Conservation (phyloP, 805 yeast genomes). For the Ogataea zsoltii region DNA sequence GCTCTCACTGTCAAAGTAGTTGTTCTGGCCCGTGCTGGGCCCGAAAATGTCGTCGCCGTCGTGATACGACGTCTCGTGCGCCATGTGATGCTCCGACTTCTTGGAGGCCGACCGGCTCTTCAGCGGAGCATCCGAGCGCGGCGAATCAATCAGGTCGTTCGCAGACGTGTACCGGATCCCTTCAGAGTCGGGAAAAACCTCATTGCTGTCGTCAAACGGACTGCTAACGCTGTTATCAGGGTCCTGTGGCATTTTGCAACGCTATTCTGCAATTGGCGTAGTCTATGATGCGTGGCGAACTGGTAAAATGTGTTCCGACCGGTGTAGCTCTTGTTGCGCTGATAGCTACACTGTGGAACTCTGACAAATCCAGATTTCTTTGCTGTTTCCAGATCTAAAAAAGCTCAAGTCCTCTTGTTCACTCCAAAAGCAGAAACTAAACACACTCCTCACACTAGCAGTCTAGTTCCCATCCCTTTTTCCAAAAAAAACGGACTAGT, state of each 20-base stretch:
- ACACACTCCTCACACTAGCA: background rate
- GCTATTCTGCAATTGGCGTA: no score
- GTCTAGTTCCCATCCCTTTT: background rate
- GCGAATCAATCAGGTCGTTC: conserved; percentile 12
- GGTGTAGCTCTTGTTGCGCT: background rate
- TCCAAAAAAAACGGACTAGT: background rate
- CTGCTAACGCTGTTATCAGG: conserved; percentile 15
- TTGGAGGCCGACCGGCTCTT: conserved; percentile 12
- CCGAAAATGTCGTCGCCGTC: conserved; percentile 5
- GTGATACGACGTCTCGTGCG: conserved; percentile 3
- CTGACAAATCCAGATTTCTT: background rate
- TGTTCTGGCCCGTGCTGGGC: background rate
- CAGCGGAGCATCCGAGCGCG: conserved; percentile 14
- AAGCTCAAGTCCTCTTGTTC: background rate
- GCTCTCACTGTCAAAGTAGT: conserved; percentile 12
- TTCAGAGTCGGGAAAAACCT: conserved; percentile 12
- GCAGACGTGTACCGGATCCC: conserved; percentile 12
- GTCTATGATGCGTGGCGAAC: no score
- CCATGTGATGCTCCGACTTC: conserved; percentile 4
- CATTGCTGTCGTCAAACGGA: conserved; percentile 21
- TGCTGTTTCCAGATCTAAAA: background rate
- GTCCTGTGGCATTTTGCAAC: conserved; percentile 12
- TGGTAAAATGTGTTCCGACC: no score
- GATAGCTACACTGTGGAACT: background rate
- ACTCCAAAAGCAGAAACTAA: no score